phyloP scores from a whole-genome alignment of 23 red algal genomes.

The Rhodosorus marinus region DNA sequence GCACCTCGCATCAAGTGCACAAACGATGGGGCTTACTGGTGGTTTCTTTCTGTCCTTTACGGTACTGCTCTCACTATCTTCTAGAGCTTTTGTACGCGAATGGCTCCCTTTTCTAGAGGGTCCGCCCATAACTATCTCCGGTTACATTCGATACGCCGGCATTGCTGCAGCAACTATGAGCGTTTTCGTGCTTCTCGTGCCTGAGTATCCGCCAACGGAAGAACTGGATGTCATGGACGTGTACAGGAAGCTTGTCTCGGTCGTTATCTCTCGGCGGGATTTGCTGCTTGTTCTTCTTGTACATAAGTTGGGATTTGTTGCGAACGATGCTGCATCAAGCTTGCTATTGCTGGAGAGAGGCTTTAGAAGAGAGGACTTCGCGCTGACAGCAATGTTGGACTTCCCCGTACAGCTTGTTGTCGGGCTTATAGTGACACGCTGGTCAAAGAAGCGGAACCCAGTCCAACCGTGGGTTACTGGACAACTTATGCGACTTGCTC shows the following conservation, averaged over 20 bases:
- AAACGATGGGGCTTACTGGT: constrained; percentile 57
- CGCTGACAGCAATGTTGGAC: constrained; percentile 63
- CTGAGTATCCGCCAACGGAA: neutral
- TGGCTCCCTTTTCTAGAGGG: too few relatives aligned
- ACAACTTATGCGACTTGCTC: constrained; percentile 16
- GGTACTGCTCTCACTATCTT: constrained; percentile 70
- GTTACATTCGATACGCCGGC: constrained; percentile 23
- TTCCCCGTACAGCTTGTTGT: constrained; percentile 36
- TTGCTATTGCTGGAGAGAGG: constrained; percentile 67
- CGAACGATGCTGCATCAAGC: constrained; percentile 51
- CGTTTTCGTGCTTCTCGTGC: constrained; percentile 6
- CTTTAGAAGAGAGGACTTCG: constrained; percentile 69
- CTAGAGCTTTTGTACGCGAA: too few relatives aligned
- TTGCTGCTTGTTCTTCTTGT: constrained; percentile 42
- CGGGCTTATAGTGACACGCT: constrained; percentile 20
- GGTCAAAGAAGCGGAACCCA: constrained; percentile 13
- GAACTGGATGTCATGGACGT: constrained; percentile 11
- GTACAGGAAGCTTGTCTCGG: constrained; percentile 8
- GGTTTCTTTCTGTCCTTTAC: constrained; percentile 88
- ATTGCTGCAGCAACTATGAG: constrained; percentile 32
- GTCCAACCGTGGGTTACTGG: constrained; percentile 20
- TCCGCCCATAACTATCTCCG: constrained; percentile 14
- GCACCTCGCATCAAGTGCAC: constrained; percentile 52
- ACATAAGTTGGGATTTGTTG: constrained; percentile 59
- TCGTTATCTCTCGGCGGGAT: constrained; percentile 17